Evolutionary conservation across 352 stramenopile species (phyloP).

Genomic region (Phytophthora sp.): DNA sequence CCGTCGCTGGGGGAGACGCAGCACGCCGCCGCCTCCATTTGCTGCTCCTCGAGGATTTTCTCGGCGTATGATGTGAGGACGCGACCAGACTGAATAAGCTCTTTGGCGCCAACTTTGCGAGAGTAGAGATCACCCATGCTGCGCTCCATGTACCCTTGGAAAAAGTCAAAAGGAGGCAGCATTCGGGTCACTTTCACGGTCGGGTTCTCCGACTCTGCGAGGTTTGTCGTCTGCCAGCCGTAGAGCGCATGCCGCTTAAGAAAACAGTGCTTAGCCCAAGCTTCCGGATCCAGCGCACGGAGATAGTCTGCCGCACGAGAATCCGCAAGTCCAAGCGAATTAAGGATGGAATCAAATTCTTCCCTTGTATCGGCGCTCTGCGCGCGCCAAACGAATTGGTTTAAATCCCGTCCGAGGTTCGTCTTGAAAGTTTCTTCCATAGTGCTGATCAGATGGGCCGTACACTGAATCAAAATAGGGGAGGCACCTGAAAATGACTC

Average conservation of each 20-base stretch:
- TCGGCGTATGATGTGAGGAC: conserved; percentile 44
- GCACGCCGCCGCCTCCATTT: conserved; percentile 38
- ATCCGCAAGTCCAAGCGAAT: conserved; percentile 18
- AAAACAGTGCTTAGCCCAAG: conserved; percentile 52
- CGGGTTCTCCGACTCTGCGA: conserved; percentile 28
- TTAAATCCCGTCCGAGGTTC: conserved; percentile 20
- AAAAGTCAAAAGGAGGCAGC: conserved; percentile 49
- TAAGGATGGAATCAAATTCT: conserved; percentile 37
- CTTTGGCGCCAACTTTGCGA: conserved; percentile 42
- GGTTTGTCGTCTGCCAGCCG: conserved; percentile 40
- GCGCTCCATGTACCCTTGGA: conserved; percentile 55
- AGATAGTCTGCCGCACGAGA: conserved; percentile 28
- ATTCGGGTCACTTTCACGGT: conserved; percentile 22
- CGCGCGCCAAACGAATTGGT: conserved; percentile 31
- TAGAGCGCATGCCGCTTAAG: conserved; percentile 41
- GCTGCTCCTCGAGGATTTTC: conserved; percentile 34
- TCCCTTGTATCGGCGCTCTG: conserved; percentile 37
- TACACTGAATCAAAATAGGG: conserved; percentile 51
- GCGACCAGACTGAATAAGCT: conserved; percentile 25
- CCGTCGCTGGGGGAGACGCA: conserved; percentile 50
- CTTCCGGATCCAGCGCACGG: conserved; percentile 29
- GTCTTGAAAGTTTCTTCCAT: conserved; percentile 42
- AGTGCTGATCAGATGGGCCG: conserved; percentile 29
- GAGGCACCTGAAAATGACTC: conserved; percentile 33
- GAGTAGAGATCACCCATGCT: conserved; percentile 48